Evolutionary conservation across 805 yeast genomes (phyloP).

Genomic region (Zygosaccharomyces siamensis): DNA sequence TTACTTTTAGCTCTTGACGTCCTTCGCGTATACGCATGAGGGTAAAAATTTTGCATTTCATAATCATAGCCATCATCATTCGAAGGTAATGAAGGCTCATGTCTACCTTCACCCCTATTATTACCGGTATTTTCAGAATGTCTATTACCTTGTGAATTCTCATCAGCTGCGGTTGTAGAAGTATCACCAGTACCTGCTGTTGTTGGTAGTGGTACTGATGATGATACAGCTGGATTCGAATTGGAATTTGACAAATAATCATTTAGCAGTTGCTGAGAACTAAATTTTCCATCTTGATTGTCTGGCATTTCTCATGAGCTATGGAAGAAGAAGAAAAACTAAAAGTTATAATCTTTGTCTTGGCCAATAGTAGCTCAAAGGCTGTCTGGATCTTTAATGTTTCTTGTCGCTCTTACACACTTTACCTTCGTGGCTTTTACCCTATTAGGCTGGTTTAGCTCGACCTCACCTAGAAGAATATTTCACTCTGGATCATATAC

Average conservation of each 20-base stretch:
- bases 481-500: too few species aligned
- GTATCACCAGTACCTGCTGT: neutral
- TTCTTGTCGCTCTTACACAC: too few species aligned
- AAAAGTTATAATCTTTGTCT: too few species aligned
- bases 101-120: neutral
- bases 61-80: constrained; percentile 18
- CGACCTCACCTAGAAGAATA: too few species aligned
- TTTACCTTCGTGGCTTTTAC: too few species aligned
- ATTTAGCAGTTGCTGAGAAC: neutral
- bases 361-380: too few species aligned
- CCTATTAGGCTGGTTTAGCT: too few species aligned
- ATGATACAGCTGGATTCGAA: neutral
- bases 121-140: neutral
- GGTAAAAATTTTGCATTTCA: constrained; percentile 21
- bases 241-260: neutral
- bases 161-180: neutral
- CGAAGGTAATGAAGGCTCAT: too few species aligned
- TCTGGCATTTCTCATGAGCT: too few species aligned
- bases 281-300: too few species aligned
- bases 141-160: neutral
- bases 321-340: too few species aligned
- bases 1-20: constrained; percentile 12
- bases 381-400: too few species aligned
- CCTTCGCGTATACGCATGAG: constrained; percentile 11
- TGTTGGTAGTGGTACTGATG: neutral